A percentile compares a stretch with the other conserved stretches of the same genome.
Evolutionary conservation across 805 yeast species (phyloP).

Genomic region (Cyberlindnera samutprakarnensis): DNA sequence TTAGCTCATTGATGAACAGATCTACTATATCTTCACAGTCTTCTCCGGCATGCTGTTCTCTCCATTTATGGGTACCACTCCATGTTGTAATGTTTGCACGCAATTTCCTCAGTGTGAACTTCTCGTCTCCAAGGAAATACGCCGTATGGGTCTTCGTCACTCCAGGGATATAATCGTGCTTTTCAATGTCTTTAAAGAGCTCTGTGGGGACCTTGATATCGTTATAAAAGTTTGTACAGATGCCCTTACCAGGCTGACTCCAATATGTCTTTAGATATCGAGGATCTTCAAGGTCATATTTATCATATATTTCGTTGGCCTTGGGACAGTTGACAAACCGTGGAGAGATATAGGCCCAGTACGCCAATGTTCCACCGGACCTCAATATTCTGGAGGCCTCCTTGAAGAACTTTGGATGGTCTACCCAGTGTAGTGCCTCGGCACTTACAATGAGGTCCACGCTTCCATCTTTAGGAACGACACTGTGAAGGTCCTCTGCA

Average conservation of each 20-base stretch:
- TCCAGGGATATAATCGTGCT: slow-evolving; percentile 26
- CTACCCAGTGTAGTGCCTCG: slow-evolving; percentile 74
- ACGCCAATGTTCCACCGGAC: slow-evolving; percentile 57
- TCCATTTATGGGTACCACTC: slow-evolving; percentile 60
- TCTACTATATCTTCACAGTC: slow-evolving; percentile 48
- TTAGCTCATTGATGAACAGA: slow-evolving; percentile 35
- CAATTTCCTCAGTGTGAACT: slow-evolving; percentile 37
- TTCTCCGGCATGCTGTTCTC: slow-evolving; percentile 31
- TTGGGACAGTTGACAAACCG: slow-evolving; percentile 42
- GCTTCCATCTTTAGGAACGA: slow-evolving; percentile 21
- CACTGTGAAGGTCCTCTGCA: slow-evolving; percentile 22
- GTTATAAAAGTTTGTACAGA: slow-evolving; percentile 35
- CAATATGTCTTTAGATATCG: slow-evolving; percentile 54
- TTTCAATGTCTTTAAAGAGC: slow-evolving; percentile 33
- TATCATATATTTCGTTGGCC: slow-evolving; percentile 49
- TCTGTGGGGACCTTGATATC: slow-evolving; percentile 38
- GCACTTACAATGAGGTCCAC: slow-evolving; percentile 60
- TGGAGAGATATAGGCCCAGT: slow-evolving; percentile 71
- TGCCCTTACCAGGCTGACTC: slow-evolving; percentile 56
- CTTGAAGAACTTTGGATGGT: slow-evolving; percentile 40
- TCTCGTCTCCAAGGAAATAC: slow-evolving; percentile 33
- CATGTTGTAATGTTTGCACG: slow-evolving; percentile 52
- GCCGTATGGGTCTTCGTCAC: slow-evolving; percentile 18
- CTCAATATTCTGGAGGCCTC: slow-evolving; percentile 44
- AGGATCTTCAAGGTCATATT: slow-evolving; percentile 41